phyloP scores from a whole-genome alignment of 208 protist genomes.

The Wallacemonas sp. region DNA sequence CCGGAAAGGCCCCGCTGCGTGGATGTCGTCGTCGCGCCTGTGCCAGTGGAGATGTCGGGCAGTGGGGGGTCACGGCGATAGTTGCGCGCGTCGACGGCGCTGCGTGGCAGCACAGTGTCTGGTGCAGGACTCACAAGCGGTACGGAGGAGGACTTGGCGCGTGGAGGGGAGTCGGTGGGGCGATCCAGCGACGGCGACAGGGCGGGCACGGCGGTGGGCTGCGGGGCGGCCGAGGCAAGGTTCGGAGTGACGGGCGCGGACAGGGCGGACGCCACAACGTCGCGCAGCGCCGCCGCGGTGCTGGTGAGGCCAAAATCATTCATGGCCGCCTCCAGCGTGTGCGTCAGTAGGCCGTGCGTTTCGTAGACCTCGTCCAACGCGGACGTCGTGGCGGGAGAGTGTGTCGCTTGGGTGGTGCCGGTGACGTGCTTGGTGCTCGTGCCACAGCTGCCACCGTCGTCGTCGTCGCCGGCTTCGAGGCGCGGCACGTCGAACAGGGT shows the following conservation, averaged over 20 bases:
- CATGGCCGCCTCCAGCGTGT: conserved; percentile 8
- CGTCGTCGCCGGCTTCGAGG: not conserved
- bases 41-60: no score
- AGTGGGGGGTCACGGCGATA: no score
- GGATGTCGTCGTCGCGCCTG: no score
- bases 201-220: not conserved
- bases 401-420: not conserved
- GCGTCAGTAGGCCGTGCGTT: not conserved
- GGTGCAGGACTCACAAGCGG: no score
- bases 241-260: not conserved
- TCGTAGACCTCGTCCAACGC: not conserved
- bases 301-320: not conserved
- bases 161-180: not conserved
- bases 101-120: no score
- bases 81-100: no score
- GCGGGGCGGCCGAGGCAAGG: not conserved
- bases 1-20: no score
- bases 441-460: not conserved
- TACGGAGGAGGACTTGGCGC: not conserved
- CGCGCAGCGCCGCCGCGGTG: conserved; percentile 2
- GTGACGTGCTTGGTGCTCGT: not conserved
- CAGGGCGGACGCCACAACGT: not conserved
- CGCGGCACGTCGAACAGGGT: not conserved
- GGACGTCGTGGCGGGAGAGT: not conserved
- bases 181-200: not conserved